Evolutionary conservation across 2,329 filamentous ascomycete genomes (phyloP).

Genomic region (Ascochyta koolunga): DNA sequence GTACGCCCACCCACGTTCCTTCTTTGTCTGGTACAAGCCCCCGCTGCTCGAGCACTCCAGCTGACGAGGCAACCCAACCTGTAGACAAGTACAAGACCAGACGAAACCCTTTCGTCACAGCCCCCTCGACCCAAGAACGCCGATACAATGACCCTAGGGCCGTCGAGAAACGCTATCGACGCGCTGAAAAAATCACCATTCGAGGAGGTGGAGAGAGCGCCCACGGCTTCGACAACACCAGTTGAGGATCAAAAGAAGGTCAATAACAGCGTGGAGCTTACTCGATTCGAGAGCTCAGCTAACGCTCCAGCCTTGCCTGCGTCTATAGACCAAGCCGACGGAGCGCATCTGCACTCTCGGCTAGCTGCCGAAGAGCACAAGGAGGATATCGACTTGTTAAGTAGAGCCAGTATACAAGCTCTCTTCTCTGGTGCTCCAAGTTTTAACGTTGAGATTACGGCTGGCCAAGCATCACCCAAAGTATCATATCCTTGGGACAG

Average conservation of each 20-base stretch:
- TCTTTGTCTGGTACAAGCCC: not conserved
- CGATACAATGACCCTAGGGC: not conserved
- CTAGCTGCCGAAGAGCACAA: constrained; percentile 18
- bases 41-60: constrained; percentile 9
- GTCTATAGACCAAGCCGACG: constrained; percentile 15
- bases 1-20: constrained; percentile 20
- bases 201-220: not conserved
- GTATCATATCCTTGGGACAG: constrained; percentile 73
- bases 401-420: constrained; percentile 66
- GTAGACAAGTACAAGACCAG: constrained; percentile 22
- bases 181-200: constrained; percentile 2
- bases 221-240: not conserved
- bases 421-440: constrained; percentile 79
- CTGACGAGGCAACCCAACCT: constrained; percentile 26
- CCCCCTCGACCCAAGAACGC: not conserved
- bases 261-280: not conserved
- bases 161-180: not conserved
- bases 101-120: constrained; percentile 6
- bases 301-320: not conserved
- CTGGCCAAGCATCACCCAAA: constrained; percentile 66
- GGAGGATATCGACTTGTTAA: constrained; percentile 27
- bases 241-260: not conserved
- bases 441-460: constrained; percentile 68
- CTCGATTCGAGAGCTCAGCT: not conserved
- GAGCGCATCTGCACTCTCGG: constrained; percentile 19